A percentile compares a stretch with the other conserved stretches of the same genome.
Evolutionary conservation across 305 asterid species (phyloP).

Genomic region (Coffea humblotiana): DNA sequence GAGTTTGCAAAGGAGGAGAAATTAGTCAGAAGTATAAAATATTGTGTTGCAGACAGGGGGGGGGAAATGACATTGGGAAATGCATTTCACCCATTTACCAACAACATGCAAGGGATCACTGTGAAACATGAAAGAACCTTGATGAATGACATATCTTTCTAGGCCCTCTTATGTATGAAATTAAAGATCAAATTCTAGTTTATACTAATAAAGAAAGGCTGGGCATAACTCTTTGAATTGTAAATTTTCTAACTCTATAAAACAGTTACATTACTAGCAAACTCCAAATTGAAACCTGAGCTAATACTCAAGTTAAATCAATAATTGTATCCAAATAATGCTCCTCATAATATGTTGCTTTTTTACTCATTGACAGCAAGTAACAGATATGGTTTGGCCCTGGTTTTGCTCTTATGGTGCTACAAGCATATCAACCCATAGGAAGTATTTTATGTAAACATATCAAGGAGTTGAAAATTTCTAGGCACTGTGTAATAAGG

Average conservation of each 20-base stretch:
- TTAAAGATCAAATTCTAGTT: neutral
- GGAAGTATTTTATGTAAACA: neutral
- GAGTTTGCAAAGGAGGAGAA: constrained; percentile 6
- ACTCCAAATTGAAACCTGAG: neutral
- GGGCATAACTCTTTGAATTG: neutral
- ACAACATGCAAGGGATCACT: neutral
- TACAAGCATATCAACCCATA: neutral
- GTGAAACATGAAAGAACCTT: neutral
- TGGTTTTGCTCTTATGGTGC: neutral
- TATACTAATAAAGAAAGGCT: no score
- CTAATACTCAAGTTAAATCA: neutral
- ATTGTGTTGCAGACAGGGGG: neutral
- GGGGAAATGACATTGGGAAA: neutral
- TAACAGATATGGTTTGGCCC: neutral
- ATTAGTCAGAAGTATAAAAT: constrained; percentile 1
- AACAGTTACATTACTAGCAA: neutral
- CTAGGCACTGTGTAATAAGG: neutral
- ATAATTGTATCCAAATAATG: neutral
- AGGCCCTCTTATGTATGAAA: neutral
- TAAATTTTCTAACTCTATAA: neutral
- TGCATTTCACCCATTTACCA: neutral
- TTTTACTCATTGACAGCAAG: neutral
- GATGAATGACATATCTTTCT: neutral
- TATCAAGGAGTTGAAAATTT: neutral
- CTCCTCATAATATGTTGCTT: neutral